Evolutionary conservation across 2,329 filamentous ascomycete species (phyloP).

Genomic region (Aspergillus unguis): DNA sequence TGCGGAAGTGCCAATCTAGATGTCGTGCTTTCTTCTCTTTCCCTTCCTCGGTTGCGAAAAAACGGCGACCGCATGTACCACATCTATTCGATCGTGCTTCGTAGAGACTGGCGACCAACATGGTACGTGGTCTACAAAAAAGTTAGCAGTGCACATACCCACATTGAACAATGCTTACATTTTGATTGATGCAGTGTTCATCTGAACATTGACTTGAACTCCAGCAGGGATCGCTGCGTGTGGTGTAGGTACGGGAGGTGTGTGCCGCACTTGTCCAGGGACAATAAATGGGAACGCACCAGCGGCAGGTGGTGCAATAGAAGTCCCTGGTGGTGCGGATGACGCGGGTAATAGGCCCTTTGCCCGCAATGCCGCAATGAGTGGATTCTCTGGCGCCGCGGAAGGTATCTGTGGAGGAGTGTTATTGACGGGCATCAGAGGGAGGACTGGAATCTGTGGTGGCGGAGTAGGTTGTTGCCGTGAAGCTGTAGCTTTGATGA

Average conservation of each 20-base stretch:
- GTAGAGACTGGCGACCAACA: conserved; percentile 71
- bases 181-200: conserved; percentile 69
- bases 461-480: conserved; percentile 41
- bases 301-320: conserved; percentile 36
- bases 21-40: conserved; percentile 84
- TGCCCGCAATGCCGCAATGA: conserved; percentile 66
- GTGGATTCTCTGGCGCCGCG: conserved; percentile 52
- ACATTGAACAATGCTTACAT: conserved; percentile 52
- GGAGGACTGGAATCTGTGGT: conserved; percentile 45
- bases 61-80: conserved; percentile 85
- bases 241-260: conserved; percentile 35
- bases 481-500: conserved; percentile 44
- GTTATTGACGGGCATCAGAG: conserved; percentile 57
- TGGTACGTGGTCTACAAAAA: conserved; percentile 62
- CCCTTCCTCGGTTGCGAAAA: conserved; percentile 71
- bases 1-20: conserved; percentile 97
- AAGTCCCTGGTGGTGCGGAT: conserved; percentile 41
- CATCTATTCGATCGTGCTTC: conserved; percentile 82
- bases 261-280: conserved; percentile 35
- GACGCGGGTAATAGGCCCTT: conserved; percentile 62
- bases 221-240: conserved; percentile 29
- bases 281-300: conserved; percentile 40
- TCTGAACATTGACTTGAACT: conserved; percentile 35
- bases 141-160: conserved; percentile 2
- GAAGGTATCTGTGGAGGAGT: conserved; percentile 48